These are phyloP conservation scores for Leccinum boreale DNA, from an alignment of 768 basidiomycete genomes.

Conservation along the genomic window DNA sequence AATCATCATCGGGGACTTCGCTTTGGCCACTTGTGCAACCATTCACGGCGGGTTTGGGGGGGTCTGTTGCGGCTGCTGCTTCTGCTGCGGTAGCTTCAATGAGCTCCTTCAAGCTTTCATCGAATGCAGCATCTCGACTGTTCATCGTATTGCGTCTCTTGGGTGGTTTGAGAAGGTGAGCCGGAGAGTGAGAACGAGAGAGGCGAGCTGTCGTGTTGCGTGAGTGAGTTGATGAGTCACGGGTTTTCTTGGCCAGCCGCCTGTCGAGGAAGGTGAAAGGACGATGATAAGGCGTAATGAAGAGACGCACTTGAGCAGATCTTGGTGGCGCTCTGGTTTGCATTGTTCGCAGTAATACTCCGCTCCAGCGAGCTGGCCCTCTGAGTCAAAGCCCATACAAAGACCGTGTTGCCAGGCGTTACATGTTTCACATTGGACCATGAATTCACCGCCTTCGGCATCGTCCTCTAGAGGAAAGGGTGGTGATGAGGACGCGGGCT, in stretches of 20 bases:
- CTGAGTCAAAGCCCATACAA: conserved; percentile 90
- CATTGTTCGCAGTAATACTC: conserved; percentile 96
- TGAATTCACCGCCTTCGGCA: conserved; percentile 86
- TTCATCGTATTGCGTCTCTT: conserved; percentile 98
- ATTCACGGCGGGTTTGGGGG: conserved; percentile 31
- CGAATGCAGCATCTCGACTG: conserved; percentile 90
- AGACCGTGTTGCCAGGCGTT: conserved; percentile 98
- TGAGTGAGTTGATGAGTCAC: conserved; percentile 62
- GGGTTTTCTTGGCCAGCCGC: conserved; percentile 59
- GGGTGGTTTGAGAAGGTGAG: conserved; percentile 56
- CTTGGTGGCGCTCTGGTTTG: conserved; percentile 78
- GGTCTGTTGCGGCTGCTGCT: conserved; percentile 52
- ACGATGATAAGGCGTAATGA: conserved; percentile 12
- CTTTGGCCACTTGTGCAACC: conserved; percentile 40
- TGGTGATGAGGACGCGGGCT: conserved; percentile 22
- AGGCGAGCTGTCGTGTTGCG: conserved; percentile 59
- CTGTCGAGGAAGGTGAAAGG: conserved; percentile 36
- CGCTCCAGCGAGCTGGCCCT: conserved; percentile 68
- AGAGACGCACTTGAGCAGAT: conserved; percentile 71
- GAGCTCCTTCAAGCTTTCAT: conserved; percentile 78
- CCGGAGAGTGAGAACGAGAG: conserved; percentile 75
- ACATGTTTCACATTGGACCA: conserved; percentile 97
- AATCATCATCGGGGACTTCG: conserved; percentile 50
- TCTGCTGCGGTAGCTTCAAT: conserved; percentile 74
- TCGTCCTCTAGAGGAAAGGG: conserved; percentile 55